Conservation (phyloP, 441 rosid species). For the Adansonia gregorii region DNA sequence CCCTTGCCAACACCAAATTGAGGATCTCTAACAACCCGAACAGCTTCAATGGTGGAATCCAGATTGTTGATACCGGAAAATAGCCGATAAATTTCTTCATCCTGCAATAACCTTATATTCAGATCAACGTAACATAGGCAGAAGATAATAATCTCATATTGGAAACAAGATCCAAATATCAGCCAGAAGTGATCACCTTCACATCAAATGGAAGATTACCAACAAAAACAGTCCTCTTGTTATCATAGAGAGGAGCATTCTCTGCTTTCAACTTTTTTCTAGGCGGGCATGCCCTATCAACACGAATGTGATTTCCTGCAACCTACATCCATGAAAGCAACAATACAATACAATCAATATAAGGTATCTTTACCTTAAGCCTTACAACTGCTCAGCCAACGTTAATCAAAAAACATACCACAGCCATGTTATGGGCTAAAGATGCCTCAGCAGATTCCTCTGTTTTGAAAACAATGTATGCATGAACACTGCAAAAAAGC, state of each 20-base stretch:
- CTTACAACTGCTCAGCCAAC: not conserved
- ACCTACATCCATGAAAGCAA: constrained; percentile 45
- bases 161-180: not conserved
- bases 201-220: constrained; percentile 98
- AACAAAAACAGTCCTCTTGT: constrained; percentile 79
- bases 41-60: constrained; percentile 78
- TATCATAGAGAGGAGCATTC: constrained; percentile 62
- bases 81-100: constrained; percentile 88
- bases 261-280: constrained; percentile 82
- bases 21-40: constrained; percentile 87
- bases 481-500: constrained; percentile 72
- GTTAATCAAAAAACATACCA: constrained; percentile 51
- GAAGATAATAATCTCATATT: constrained; percentile 5
- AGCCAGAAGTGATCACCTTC: constrained; percentile 53
- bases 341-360: constrained; percentile 15
- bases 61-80: constrained; percentile 61
- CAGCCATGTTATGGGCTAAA: constrained; percentile 80
- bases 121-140: constrained; percentile 18
- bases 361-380: not conserved
- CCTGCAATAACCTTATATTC: constrained; percentile 46
- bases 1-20: constrained; percentile 91
- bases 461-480: constrained; percentile 84
- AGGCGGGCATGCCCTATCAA: constrained; percentile 97
- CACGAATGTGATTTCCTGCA: constrained; percentile 89
- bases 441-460: constrained; percentile 85